These are phyloP conservation scores for Boechera stricta DNA, from an alignment of 345 rosid genomes.

Conservation along the genomic window DNA sequence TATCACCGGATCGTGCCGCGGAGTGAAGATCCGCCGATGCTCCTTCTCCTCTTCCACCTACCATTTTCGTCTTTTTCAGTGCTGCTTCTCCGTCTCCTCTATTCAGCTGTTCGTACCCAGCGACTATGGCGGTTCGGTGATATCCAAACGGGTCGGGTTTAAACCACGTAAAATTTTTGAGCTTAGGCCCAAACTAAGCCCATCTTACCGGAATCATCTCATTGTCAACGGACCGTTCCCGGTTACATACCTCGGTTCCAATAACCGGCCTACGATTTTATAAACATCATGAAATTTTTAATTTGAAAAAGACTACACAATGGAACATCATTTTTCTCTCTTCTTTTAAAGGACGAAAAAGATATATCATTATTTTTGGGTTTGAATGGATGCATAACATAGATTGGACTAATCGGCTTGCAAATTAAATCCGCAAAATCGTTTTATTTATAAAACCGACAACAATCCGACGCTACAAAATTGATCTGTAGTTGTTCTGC, in stretches of 20 bases:
- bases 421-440: no score
- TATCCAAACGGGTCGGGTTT: conserved; percentile 6
- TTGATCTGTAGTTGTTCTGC: no score
- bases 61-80: conserved; percentile 33
- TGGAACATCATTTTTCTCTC: no score
- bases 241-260: conserved; percentile 4
- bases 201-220: conserved; percentile 4
- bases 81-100: conserved; percentile 20
- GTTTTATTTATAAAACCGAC: no score
- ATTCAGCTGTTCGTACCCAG: conserved; percentile 30
- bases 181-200: conserved; percentile 38
- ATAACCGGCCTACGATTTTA: conserved; percentile 7
- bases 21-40: conserved; percentile 61
- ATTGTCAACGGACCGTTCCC: conserved; percentile 10
- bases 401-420: no score
- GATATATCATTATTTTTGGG: no score
- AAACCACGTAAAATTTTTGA: background rate
- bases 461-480: no score
- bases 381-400: no score
- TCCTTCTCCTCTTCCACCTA: conserved; percentile 38
- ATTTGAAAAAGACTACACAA: no score
- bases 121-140: conserved; percentile 21
- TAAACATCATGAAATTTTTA: no score
- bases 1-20: conserved; percentile 94
- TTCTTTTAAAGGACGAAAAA: no score